Evolutionary conservation across 257 asterid genomes (phyloP).

Genomic region (Plantago elongata): DNA sequence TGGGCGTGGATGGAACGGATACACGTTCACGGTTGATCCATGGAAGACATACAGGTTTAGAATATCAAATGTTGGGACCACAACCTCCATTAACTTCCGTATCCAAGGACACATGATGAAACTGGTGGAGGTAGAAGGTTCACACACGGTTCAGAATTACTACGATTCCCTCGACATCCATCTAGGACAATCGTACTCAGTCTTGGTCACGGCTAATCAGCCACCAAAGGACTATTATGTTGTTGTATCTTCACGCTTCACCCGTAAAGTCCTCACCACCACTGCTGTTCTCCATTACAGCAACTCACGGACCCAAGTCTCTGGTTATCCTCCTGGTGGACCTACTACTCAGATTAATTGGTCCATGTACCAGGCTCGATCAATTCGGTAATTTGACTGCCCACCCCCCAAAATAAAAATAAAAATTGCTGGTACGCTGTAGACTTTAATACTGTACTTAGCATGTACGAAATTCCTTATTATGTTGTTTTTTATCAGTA

Average conservation of each 20-base stretch:
- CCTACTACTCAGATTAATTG: constrained; percentile 66
- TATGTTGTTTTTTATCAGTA: constrained; percentile 41
- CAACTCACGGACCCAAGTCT: constrained; percentile 59
- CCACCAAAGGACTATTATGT: constrained; percentile 77
- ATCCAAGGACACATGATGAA: constrained; percentile 86
- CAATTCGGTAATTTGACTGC: constrained; percentile 60
- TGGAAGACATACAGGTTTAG: constrained; percentile 91
- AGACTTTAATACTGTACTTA: background rate
- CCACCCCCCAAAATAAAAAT: background rate
- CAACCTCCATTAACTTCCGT: constrained; percentile 77
- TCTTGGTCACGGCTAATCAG: constrained; percentile 80
- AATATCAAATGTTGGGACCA: constrained; percentile 77
- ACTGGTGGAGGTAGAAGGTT: constrained; percentile 94
- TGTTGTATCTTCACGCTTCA: constrained; percentile 76
- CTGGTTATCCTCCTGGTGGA: constrained; percentile 73
- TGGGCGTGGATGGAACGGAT: constrained; percentile 92
- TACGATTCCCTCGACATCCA: constrained; percentile 77
- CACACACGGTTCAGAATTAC: constrained; percentile 75
- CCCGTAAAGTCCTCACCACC: constrained; percentile 62
- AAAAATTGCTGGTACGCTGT: background rate
- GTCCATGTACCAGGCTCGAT: constrained; percentile 84
- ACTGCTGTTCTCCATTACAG: constrained; percentile 88
- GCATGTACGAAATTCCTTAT: constrained; percentile 1
- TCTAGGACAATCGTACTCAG: constrained; percentile 86
- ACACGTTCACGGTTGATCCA: constrained; percentile 79